Conservation (phyloP, 2,329 filamentous ascomycete species). For the Cercospora zeae-maydis region DNA sequence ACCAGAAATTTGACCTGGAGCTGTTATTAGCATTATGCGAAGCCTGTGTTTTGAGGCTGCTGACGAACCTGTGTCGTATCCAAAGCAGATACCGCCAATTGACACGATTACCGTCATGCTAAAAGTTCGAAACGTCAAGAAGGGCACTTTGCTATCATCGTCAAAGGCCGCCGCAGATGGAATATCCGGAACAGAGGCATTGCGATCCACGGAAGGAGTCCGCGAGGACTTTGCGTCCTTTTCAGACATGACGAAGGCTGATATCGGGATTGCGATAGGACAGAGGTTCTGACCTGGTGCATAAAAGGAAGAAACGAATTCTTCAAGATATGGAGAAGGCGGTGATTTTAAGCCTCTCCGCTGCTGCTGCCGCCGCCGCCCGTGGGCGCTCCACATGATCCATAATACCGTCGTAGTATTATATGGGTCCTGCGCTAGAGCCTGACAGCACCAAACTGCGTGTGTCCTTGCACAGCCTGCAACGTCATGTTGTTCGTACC, state of each 20-base stretch:
- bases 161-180: constrained; percentile 17
- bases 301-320: neutral
- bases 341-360: neutral
- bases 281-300: neutral
- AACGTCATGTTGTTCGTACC: constrained; percentile 3
- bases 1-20: constrained; percentile 57
- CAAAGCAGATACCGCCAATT: constrained; percentile 36
- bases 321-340: neutral
- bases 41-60: neutral
- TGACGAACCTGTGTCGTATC: constrained; percentile 28
- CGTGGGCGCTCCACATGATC: constrained; percentile 1
- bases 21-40: constrained; percentile 30
- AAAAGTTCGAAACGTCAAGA: constrained; percentile 26
- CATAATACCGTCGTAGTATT: neutral
- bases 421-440: neutral
- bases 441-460: neutral
- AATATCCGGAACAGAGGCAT: constrained; percentile 1
- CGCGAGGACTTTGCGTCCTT: constrained; percentile 9
- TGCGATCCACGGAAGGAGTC: constrained; percentile 5
- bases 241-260: constrained; percentile 1
- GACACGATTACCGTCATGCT: constrained; percentile 33
- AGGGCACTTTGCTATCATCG: constrained; percentile 17
- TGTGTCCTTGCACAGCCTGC: neutral
- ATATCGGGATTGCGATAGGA: neutral
- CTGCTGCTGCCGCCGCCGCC: neutral